A percentile compares a stretch with the other conserved stretches of the same genome.
Conservation (phyloP, 495 filamentous ascomycete genomes). For the Podospora tetraspora region DNA sequence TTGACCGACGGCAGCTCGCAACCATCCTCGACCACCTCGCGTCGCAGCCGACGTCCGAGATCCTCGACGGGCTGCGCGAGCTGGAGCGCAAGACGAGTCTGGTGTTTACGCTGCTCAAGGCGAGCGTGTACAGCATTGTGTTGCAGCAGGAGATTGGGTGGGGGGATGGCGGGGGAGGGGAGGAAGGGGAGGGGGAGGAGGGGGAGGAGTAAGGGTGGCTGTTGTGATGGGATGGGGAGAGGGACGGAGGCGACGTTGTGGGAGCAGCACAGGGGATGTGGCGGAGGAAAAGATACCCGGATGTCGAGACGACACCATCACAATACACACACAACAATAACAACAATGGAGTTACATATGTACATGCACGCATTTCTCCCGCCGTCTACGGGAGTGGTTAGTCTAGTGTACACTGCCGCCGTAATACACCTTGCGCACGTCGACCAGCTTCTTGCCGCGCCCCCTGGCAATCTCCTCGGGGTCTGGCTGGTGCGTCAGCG, state of each 20-base stretch:
- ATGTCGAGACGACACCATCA: background rate
- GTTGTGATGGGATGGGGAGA: background rate
- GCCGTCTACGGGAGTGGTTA: background rate
- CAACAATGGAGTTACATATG: constrained; percentile 2
- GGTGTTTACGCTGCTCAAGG: constrained; percentile 92
- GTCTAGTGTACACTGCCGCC: constrained; percentile 58
- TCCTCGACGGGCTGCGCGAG: constrained; percentile 76
- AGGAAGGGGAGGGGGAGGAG: background rate
- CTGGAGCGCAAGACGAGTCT: constrained; percentile 90
- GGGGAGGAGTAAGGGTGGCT: background rate
- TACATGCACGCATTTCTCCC: constrained; percentile 11
- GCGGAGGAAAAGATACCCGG: background rate
- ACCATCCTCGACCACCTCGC: constrained; percentile 56
- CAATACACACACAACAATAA: background rate
- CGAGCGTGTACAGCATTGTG: constrained; percentile 97
- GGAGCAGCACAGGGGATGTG: background rate
- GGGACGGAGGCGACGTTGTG: background rate
- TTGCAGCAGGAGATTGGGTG: constrained; percentile 87
- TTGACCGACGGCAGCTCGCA: constrained; percentile 49
- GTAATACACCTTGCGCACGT: constrained; percentile 96
- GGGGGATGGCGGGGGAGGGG: constrained; percentile 27
- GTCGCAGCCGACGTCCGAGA: constrained; percentile 58
- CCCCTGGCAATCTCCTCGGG: constrained; percentile 85
- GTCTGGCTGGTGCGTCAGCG: constrained; percentile 71
- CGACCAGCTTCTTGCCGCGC: constrained; percentile 87